Conservation (phyloP, 116 monocot genomes). For the Papilionanthe hybrid region DNA sequence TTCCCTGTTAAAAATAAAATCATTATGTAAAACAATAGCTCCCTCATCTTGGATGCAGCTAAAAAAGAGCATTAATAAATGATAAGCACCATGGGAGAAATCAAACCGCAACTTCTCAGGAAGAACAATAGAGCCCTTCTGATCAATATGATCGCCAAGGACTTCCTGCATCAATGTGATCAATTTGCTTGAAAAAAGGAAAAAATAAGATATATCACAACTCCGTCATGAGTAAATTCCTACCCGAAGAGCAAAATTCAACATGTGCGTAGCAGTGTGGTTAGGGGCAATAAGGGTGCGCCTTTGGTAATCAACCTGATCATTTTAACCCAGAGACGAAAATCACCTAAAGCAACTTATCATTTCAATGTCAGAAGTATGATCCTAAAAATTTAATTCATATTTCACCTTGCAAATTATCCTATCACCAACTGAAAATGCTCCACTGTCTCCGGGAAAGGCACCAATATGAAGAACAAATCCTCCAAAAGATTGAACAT, state of each 20-base stretch:
- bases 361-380: background rate
- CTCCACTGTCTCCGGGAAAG: slow-evolving; percentile 24
- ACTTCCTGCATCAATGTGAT: slow-evolving; percentile 59
- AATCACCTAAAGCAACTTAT: background rate
- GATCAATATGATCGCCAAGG: slow-evolving; percentile 97
- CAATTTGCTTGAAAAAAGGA: background rate
- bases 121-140: slow-evolving; percentile 98
- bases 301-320: slow-evolving; percentile 87
- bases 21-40: background rate
- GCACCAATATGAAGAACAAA: slow-evolving; percentile 86
- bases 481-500: slow-evolving; percentile 91
- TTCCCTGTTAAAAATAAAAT: slow-evolving; percentile 57
- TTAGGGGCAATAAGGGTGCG: slow-evolving; percentile 92
- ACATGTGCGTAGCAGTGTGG: slow-evolving; percentile 97
- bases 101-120: slow-evolving; percentile 95
- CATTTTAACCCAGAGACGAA: slow-evolving; percentile 11
- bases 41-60: background rate
- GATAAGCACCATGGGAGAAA: slow-evolving; percentile 86
- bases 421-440: slow-evolving; percentile 63
- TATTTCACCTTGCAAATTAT: slow-evolving; percentile 72
- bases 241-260: slow-evolving; percentile 99
- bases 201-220: background rate
- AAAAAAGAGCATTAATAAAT: background rate
- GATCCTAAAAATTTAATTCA: slow-evolving; percentile 8
- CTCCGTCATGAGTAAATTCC: slow-evolving; percentile 5